Evolutionary conservation across 345 rosid species (phyloP), one percentile per base, ranked within the genome.

Genomic region (Euphorbia peplus): DNA sequence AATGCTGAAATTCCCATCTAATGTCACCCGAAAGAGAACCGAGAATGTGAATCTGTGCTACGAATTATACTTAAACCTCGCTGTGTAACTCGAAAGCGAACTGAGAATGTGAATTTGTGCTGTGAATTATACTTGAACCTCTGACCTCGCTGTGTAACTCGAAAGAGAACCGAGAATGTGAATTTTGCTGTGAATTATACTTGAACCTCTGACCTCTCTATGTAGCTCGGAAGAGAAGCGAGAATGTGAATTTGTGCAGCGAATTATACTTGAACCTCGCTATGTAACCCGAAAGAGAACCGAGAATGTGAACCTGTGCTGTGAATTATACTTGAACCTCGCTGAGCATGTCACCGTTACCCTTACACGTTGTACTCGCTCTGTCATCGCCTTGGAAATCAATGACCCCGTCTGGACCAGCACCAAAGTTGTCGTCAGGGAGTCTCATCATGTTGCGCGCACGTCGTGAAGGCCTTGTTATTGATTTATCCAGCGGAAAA

Each of bases 381-480:
- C 28, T 35, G 11, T 52, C 55, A 39, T 63, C 73, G 44, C 53
- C 77, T 44, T 61, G 47, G 32, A 68, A 42, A 63, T 62, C 72
- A 50, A 42, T 30, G n/a, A 61, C 58, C 0, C 35, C 42, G 42
- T 8, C 42, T 39, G 42, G 42, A 39, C 42, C 68, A 46, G 51
- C 19, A 12, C 57, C 61, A 32, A 62, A 53, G 58, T 74, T 55
- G 13, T 50, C 59, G 12, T 50, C 59, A 13, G 53, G 16, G 28
- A 61, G 47, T 13, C 65, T 65, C 52, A 48, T 47, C 75, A 62
- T 79, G 21, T 62, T 53, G 24, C 75, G 83, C 26, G 78, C 73
- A 44, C 79, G 79, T 64, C 75, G 64, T 22, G 81, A 73, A 52
- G 85, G 68, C 79, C 74, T 82, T 58, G 70, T 54, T 73, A 64